Evolutionary conservation across 768 basidiomycete genomes (phyloP).

Genomic region (Suillus subalutaceus): DNA sequence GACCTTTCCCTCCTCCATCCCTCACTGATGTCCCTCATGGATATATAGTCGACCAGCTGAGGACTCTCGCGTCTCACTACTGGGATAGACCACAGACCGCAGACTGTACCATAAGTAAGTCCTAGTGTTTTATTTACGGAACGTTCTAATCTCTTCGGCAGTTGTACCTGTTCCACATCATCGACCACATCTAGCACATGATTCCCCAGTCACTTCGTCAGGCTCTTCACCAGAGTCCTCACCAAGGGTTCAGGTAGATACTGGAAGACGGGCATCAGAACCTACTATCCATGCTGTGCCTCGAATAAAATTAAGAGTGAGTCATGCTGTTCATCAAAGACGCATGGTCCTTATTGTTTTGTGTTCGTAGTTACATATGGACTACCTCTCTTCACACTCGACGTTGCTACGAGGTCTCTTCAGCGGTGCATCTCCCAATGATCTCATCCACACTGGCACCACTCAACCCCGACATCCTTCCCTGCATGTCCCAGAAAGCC

Average conservation of each 20-base stretch:
- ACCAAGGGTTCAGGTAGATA: constrained; percentile 39
- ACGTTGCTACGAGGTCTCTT: constrained; percentile 71
- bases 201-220: constrained; percentile 11
- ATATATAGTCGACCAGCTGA: constrained; percentile 73
- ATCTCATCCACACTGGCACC: constrained; percentile 49
- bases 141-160: constrained; percentile 21
- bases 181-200: constrained; percentile 1
- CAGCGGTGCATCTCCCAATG: constrained; percentile 63
- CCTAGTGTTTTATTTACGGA: background rate
- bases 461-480: constrained; percentile 30
- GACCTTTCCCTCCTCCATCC: constrained; percentile 66
- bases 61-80: constrained; percentile 63
- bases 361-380: constrained; percentile 65
- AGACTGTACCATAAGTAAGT: constrained; percentile 77
- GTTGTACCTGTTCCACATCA: constrained; percentile 54
- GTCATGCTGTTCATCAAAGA: constrained; percentile 19
- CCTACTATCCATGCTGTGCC: constrained; percentile 53
- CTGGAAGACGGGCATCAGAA: constrained; percentile 54
- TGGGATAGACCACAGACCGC: constrained; percentile 79
- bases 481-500: constrained; percentile 44
- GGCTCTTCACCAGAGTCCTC: constrained; percentile 14
- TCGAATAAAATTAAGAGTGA: constrained; percentile 65
- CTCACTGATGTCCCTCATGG: constrained; percentile 68
- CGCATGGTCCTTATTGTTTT: constrained; percentile 14
- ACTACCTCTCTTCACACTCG: constrained; percentile 84